Evolutionary conservation across 768 basidiomycete genomes (phyloP), one percentile per base, ranked within the genome.

Genomic region (Lactarius tabidus): DNA sequence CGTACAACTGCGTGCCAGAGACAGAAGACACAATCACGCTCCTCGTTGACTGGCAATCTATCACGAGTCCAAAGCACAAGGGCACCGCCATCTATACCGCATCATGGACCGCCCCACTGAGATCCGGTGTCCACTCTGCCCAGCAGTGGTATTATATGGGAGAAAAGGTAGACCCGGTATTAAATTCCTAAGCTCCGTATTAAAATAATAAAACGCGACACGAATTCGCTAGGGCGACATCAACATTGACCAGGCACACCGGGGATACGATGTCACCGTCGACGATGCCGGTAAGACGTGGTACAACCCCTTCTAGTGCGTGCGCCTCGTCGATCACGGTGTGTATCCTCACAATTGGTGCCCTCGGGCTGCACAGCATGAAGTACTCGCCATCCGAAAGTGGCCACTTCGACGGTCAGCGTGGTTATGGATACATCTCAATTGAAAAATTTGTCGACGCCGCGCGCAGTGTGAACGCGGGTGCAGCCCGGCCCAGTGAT

Each of bases 131-230:
- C 10, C 93, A 95, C 75, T 88, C 90, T 9, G 89, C 88, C 45
- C 94, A 97, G 72, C 88, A 92, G 72, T 95, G 91, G 90, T 93
- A 95, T 76, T 95, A 95, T 77, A 92, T 95, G 90, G 94, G 84
- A 57, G 89, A 92, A 79, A 95, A 92, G 81, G 92, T 87, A 60
- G 9, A 70, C 57, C 23, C 12, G 36, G n/a, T 58, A 4, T 6
- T 48, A 12, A 35, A 51, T 58, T 18, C n/a, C 26, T 18, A 33
- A 7, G 28, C 12, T 48, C 54, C 12, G n/a, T 38, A 45, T n/a
- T 36, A 6, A 15, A 57, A 36, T 8, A 39, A 39, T 15, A 48
- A 9, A 26, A 65, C 58, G n/a, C n/a, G 63, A 53, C 51, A 17
- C 14, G 14, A 26, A 41, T 26, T 69, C 23, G 23, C 12, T 74